phyloP scores from a whole-genome alignment of 768 basidiomycete species.

The Phaeotremella fagi region DNA sequence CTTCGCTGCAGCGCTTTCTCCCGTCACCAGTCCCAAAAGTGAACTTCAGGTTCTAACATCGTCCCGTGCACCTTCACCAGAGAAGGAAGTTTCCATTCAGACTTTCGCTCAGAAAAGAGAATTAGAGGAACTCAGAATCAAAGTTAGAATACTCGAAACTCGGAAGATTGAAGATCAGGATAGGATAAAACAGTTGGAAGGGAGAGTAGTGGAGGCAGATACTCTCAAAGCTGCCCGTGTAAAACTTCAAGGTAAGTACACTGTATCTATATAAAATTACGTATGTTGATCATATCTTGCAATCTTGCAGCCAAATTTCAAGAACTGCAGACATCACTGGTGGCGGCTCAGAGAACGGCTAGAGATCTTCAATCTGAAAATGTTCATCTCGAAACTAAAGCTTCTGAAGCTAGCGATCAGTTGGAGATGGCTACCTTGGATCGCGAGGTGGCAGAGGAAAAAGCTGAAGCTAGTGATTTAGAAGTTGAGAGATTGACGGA shows the following conservation, averaged over 20 bases:
- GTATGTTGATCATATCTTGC: no score
- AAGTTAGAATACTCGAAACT: conserved; percentile 76
- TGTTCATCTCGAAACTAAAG: conserved; percentile 64
- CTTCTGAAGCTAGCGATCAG: conserved; percentile 78
- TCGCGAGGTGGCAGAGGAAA: conserved; percentile 94
- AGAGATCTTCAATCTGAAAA: conserved; percentile 68
- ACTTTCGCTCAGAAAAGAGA: conserved; percentile 35
- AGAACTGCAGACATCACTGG: conserved; percentile 72
- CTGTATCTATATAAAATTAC: no score
- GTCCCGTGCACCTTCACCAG: conserved; percentile 22
- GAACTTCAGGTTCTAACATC: background rate
- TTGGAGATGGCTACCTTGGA: conserved; percentile 93
- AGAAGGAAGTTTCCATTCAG: background rate
- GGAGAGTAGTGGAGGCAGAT: conserved; percentile 76
- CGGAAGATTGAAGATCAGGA: conserved; percentile 82
- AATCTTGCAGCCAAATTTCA: conserved; percentile 62
- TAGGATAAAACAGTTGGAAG: conserved; percentile 75
- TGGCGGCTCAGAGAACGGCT: conserved; percentile 66
- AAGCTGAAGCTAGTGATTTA: conserved; percentile 69
- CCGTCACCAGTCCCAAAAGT: background rate
- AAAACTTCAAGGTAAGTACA: conserved; percentile 63
- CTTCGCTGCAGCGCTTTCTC: conserved; percentile 4
- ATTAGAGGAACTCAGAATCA: conserved; percentile 69
- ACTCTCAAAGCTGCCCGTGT: conserved; percentile 77
- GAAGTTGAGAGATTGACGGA: conserved; percentile 78